Evolutionary conservation across 1,284 basidiomycete genomes (phyloP).

Genomic region (Irpex rosettiformis): DNA sequence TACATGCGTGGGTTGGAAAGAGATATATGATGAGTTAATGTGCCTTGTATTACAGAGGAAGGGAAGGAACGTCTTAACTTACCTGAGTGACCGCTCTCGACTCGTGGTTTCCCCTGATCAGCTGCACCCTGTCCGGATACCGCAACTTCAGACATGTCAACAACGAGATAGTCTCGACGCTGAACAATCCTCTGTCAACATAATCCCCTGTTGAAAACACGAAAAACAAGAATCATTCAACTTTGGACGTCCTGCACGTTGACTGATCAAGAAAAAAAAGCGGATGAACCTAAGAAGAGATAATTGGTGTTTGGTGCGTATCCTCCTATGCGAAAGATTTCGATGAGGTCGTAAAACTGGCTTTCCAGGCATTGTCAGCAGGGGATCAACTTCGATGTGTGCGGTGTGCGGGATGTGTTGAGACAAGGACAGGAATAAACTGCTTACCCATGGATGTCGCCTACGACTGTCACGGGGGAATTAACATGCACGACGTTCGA

Average conservation of each 20-base stretch:
- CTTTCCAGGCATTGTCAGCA: slow-evolving; percentile 40
- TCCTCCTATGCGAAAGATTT: slow-evolving; percentile 98
- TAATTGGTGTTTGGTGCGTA: slow-evolving; percentile 97
- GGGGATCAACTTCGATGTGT: neutral
- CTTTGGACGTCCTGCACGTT: slow-evolving; percentile 9
- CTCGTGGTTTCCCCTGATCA: slow-evolving; percentile 98
- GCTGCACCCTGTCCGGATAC: slow-evolving; percentile 95
- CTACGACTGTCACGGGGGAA: slow-evolving; percentile 98
- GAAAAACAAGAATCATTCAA: slow-evolving; percentile 5
- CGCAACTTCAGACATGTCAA: slow-evolving; percentile 96
- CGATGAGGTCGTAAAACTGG: slow-evolving; percentile 99
- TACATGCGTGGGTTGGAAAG: neutral
- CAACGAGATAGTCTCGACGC: slow-evolving; percentile 97
- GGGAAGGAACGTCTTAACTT: slow-evolving; percentile 22
- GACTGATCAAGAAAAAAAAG: slow-evolving; percentile 6
- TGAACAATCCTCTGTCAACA: slow-evolving; percentile 96
- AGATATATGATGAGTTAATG: neutral
- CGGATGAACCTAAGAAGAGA: slow-evolving; percentile 83
- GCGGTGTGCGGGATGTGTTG: neutral
- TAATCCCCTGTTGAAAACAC: slow-evolving; percentile 79
- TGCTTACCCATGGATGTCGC: slow-evolving; percentile 98
- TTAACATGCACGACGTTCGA: slow-evolving; percentile 98
- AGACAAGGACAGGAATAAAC: neutral
- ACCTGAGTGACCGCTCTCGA: slow-evolving; percentile 98
- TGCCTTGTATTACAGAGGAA: neutral